phyloP scores from a whole-genome alignment of 305 asterid genomes.

The Fraxinus floribunda region DNA sequence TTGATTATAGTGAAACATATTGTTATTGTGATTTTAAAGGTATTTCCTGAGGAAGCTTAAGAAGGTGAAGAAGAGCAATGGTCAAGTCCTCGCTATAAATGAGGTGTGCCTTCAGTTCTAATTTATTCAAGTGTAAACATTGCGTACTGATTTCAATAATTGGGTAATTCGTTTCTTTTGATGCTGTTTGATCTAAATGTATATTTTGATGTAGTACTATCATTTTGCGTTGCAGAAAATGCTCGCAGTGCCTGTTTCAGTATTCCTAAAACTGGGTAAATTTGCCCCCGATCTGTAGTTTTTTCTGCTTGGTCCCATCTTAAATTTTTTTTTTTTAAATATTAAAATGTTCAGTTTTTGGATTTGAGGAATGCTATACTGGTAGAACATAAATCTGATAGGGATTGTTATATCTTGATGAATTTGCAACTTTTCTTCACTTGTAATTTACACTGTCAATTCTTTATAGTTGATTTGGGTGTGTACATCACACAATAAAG shows the following conservation, averaged over 20 bases:
- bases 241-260: neutral
- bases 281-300: neutral
- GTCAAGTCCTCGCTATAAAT: slow-evolving; percentile 80
- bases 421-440: neutral
- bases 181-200: neutral
- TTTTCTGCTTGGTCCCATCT: neutral
- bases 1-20: neutral
- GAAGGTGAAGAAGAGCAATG: slow-evolving; percentile 82
- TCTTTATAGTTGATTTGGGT: neutral
- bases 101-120: slow-evolving; percentile 46
- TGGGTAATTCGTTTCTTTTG: neutral
- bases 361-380: neutral
- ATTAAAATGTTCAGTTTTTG: neutral
- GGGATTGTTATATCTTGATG: neutral
- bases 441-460: neutral
- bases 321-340: neutral
- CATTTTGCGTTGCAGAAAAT: neutral
- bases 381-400: neutral
- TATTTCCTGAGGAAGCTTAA: slow-evolving; percentile 80
- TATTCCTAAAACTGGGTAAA: neutral
- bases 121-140: neutral
- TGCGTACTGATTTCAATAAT: neutral
- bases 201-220: neutral
- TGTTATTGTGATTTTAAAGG: slow-evolving; percentile 32
- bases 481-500: neutral